A percentile compares a stretch with the other conserved stretches of the same genome.
phyloP scores from a whole-genome alignment of 352 stramenopile species.

The Peronospora farinosa region DNA sequence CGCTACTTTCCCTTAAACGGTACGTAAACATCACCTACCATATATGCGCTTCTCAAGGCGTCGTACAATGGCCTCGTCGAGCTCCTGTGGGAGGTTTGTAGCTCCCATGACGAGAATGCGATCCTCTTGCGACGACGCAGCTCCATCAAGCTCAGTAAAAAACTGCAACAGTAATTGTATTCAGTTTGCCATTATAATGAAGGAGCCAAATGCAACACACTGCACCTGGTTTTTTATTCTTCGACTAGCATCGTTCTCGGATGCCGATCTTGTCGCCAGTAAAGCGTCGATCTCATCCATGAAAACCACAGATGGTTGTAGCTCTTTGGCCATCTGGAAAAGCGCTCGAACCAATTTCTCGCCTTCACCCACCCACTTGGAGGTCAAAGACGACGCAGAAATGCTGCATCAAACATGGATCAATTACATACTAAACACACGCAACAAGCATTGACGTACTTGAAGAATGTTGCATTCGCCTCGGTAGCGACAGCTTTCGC shows the following conservation, averaged over 20 bases:
- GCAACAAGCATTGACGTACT: constrained; percentile 26
- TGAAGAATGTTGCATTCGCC: constrained; percentile 81
- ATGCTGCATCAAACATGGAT: constrained; percentile 43
- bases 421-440: constrained; percentile 4
- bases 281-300: constrained; percentile 88
- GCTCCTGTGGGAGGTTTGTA: constrained; percentile 81
- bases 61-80: constrained; percentile 84
- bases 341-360: constrained; percentile 93
- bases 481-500: constrained; percentile 80
- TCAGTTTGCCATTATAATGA: not conserved
- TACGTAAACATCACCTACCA: constrained; percentile 32
- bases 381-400: constrained; percentile 83
- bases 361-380: constrained; percentile 87
- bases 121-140: constrained; percentile 60
- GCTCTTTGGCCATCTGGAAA: constrained; percentile 87
- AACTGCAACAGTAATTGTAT: constrained; percentile 43
- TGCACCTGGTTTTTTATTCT: constrained; percentile 86
- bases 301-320: constrained; percentile 84
- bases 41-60: constrained; percentile 87
- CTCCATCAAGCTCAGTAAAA: constrained; percentile 82
- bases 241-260: constrained; percentile 81
- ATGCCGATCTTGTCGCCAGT: constrained; percentile 60
- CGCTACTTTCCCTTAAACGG: not conserved
- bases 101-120: constrained; percentile 85
- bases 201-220: not conserved